phyloP scores from a whole-genome alignment of 805 yeast species.

The Cephaloascus fragrans region DNA sequence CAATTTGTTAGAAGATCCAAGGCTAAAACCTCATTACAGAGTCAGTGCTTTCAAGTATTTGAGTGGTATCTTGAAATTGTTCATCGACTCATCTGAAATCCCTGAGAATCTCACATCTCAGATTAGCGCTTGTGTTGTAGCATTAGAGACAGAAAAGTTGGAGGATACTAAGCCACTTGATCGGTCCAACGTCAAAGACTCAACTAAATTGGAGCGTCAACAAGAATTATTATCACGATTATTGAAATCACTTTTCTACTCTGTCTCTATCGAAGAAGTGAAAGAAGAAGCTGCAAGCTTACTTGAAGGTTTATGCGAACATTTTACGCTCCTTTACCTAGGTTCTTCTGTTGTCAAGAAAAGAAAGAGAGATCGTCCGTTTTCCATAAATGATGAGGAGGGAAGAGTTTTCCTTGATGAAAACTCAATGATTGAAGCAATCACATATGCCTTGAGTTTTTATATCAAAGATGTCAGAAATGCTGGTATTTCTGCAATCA shows the following conservation, averaged over 20 bases:
- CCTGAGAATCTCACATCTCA: constrained; percentile 33
- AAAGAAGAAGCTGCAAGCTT: constrained; percentile 56
- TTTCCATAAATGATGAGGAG: constrained; percentile 70
- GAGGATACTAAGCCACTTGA: constrained; percentile 24
- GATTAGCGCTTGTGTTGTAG: constrained; percentile 11
- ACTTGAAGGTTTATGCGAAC: constrained; percentile 62
- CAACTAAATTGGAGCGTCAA: constrained; percentile 41
- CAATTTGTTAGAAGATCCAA: constrained; percentile 58
- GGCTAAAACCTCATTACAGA: constrained; percentile 56
- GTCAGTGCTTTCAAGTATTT: constrained; percentile 71
- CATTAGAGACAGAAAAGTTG: constrained; percentile 16
- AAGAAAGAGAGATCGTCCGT: constrained; percentile 56
- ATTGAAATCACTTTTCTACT: constrained; percentile 61
- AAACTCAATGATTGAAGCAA: constrained; percentile 60
- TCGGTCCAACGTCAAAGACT: constrained; percentile 35
- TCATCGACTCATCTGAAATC: constrained; percentile 46
- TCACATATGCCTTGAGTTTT: constrained; percentile 72
- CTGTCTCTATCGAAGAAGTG: constrained; percentile 68
- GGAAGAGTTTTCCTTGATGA: constrained; percentile 66
- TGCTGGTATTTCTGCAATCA: constrained; percentile 60
- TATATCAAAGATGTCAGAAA: constrained; percentile 61
- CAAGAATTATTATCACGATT: constrained; percentile 58
- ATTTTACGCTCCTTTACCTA: constrained; percentile 68
- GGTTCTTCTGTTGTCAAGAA: constrained; percentile 65
- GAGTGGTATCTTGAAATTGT: constrained; percentile 53